phyloP scores from a whole-genome alignment of 2,329 filamentous ascomycete genomes.

The Ophiostoma novo-ulmi region DNA sequence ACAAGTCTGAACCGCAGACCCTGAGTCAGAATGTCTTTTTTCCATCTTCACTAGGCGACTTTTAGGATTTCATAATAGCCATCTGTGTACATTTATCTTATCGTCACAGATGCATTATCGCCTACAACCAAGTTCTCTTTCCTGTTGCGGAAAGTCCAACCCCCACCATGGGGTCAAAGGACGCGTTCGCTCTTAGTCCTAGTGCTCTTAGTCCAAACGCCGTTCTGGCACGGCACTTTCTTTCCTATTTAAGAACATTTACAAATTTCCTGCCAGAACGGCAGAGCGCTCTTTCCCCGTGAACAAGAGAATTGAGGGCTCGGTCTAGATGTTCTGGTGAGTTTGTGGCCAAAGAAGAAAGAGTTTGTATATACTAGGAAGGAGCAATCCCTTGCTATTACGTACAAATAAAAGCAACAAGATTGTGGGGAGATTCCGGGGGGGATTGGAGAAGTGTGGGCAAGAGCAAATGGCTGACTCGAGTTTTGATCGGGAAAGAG shows the following conservation, averaged over 20 bases:
- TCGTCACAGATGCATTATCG: neutral
- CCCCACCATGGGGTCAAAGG: constrained; percentile 1
- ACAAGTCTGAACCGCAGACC: too few species aligned
- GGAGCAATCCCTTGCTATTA: neutral
- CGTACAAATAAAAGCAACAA: neutral
- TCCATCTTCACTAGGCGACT: neutral
- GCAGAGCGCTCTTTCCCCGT: neutral
- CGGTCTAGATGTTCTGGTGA: neutral
- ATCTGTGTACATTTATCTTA: neutral
- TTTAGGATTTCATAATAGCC: neutral
- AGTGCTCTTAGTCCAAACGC: neutral
- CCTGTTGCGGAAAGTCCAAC: constrained; percentile 10
- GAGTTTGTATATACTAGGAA: neutral
- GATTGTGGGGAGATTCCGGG: neutral
- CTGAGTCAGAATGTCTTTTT: neutral
- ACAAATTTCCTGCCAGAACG: neutral
- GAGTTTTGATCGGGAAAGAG: neutral
- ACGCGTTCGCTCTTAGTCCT: neutral
- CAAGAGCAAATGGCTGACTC: neutral
- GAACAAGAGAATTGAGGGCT: neutral
- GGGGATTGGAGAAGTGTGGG: neutral
- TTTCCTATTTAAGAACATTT: constrained; percentile 6
- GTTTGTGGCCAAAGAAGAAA: neutral
- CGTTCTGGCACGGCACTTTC: constrained; percentile 8
- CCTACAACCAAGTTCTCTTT: neutral